A percentile compares a stretch with the other conserved stretches of the same genome.
Conservation (phyloP, 352 stramenopile species). For the Phytophthora megakarya region DNA sequence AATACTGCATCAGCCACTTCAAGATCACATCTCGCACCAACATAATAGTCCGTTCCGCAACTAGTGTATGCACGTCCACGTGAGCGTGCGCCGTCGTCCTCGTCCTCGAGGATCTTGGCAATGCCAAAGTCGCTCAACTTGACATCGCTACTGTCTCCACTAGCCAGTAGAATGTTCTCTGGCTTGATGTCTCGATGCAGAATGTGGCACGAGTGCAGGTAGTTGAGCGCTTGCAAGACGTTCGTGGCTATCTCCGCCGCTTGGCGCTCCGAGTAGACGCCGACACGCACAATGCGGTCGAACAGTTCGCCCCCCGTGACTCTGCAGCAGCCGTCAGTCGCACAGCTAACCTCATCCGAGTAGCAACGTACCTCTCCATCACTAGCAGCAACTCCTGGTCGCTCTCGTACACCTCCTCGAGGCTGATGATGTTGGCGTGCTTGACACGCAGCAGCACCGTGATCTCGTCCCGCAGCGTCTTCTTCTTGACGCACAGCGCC, state of each 20-base stretch:
- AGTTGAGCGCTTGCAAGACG: conserved; percentile 72
- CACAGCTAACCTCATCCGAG: background rate
- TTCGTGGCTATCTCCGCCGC: conserved; percentile 76
- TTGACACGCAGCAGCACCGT: conserved; percentile 85
- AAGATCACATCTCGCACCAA: conserved; percentile 44
- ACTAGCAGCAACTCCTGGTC: conserved; percentile 88
- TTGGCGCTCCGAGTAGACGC: conserved; percentile 84
- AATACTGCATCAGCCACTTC: background rate
- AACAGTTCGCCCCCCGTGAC: conserved; percentile 87
- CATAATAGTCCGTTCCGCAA: conserved; percentile 89
- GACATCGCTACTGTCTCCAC: conserved; percentile 71
- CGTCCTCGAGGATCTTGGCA: conserved; percentile 82
- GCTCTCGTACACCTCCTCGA: conserved; percentile 87
- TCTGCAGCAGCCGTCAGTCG: conserved; percentile 33
- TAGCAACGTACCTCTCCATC: conserved; percentile 71
- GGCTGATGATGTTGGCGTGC: conserved; percentile 88
- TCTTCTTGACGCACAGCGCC: conserved; percentile 85
- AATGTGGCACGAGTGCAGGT: conserved; percentile 84
- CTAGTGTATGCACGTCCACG: conserved; percentile 85
- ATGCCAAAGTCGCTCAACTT: conserved; percentile 88
- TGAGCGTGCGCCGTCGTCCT: conserved; percentile 70
- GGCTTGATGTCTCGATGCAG: conserved; percentile 85
- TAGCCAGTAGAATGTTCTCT: conserved; percentile 83
- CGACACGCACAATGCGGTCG: conserved; percentile 81
- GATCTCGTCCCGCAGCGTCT: conserved; percentile 87